Percentiles rank a stretch among this genome's conserved stretches.
Conservation (phyloP, 2,329 filamentous ascomycete genomes). For the Xylaria arbuscula region DNA sequence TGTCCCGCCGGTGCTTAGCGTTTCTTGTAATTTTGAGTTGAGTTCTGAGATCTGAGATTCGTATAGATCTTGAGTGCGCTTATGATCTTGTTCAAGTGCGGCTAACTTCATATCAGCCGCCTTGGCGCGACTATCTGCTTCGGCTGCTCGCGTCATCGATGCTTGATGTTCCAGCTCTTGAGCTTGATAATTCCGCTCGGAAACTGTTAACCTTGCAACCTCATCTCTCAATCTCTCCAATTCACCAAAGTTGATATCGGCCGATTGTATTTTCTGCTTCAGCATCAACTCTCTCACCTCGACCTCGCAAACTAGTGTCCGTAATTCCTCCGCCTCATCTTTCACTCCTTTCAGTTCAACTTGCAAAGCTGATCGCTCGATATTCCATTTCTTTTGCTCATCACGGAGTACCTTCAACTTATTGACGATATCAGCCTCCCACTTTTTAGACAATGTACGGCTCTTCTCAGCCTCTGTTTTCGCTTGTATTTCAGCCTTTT, state of each 20-base stretch:
- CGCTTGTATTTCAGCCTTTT: constrained; percentile 74
- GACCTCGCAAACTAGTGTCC: constrained; percentile 72
- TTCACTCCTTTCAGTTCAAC: constrained; percentile 68
- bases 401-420: constrained; percentile 75
- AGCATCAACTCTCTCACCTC: constrained; percentile 75
- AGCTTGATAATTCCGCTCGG: constrained; percentile 72
- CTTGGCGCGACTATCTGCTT: constrained; percentile 69
- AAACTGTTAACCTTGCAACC: constrained; percentile 68
- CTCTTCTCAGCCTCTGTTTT: constrained; percentile 79
- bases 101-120: constrained; percentile 68
- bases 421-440: constrained; percentile 76
- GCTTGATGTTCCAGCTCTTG: constrained; percentile 69
- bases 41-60: constrained; percentile 61
- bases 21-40: constrained; percentile 58
- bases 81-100: constrained; percentile 61
- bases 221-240: constrained; percentile 69
- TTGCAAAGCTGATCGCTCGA: constrained; percentile 66
- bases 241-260: constrained; percentile 70
- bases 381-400: constrained; percentile 73
- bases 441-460: constrained; percentile 79
- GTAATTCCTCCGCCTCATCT: constrained; percentile 72
- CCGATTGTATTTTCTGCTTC: constrained; percentile 71
- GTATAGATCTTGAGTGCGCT: constrained; percentile 57
- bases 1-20: constrained; percentile 48
- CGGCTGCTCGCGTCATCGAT: constrained; percentile 67